phyloP scores from a whole-genome alignment of 176 grass and related monocot genomes.

The Melocanna baccifera region DNA sequence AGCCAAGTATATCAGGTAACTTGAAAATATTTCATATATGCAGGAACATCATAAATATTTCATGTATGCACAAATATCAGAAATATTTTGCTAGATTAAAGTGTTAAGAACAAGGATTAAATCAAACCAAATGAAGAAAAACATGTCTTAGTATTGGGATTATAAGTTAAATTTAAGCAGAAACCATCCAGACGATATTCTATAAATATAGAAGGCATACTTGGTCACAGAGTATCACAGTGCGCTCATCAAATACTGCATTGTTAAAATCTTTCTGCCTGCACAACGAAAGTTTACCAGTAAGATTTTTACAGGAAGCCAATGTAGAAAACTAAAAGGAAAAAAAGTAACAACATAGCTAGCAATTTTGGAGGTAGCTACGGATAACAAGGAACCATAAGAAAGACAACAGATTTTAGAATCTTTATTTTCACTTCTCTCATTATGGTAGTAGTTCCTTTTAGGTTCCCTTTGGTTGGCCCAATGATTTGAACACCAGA shows the following conservation, averaged over 20 bases:
- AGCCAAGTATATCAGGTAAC: constrained; percentile 17
- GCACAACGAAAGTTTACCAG: constrained; percentile 39
- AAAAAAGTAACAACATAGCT: constrained; percentile 1
- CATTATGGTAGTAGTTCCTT: neutral
- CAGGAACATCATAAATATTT: neutral
- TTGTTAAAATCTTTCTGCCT: constrained; percentile 93
- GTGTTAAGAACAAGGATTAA: neutral
- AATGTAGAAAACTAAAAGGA: neutral
- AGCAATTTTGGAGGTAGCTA: neutral
- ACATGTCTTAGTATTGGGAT: neutral
- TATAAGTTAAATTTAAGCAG: constrained; percentile 22
- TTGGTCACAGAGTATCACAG: constrained; percentile 97
- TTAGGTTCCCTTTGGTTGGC: neutral
- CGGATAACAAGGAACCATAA: neutral
- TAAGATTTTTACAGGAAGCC: neutral
- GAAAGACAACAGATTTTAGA: neutral
- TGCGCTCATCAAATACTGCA: constrained; percentile 87
- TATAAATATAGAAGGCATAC: constrained; percentile 45
- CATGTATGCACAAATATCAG: neutral
- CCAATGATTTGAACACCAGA: neutral
- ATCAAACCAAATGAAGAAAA: neutral
- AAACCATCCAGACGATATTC: neutral
- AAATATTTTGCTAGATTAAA: neutral
- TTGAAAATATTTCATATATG: neutral
- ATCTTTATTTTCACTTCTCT: neutral